Evolutionary conservation across 2,329 filamentous ascomycete species (phyloP), one percentile per base, ranked within the genome.

Genomic region (Fusarium sacchari): DNA sequence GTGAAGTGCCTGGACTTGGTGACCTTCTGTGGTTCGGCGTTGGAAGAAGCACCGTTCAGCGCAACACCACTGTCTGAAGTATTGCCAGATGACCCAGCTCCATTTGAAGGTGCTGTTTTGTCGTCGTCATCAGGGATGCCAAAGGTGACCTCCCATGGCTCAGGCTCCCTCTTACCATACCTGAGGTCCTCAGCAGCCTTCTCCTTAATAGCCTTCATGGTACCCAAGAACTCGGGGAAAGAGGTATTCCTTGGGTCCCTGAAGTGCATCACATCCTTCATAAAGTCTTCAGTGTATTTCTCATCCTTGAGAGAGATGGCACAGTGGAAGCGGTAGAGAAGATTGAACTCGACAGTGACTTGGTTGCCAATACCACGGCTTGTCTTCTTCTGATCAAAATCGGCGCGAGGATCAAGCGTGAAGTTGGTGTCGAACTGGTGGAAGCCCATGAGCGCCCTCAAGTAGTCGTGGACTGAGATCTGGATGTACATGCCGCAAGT

Each of bases 401-500:
- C 61, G 18, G 44, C 55, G 12, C 55, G 56, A 8, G 61, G 55
- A 64, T 53, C 64, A 5, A 91, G 82, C 26, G 86, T 89, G 88
- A 89, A 92, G 44, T 87, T 88, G 49, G 86, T 88, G 77, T 91
- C 24, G 7, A 76, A 80, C 4, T 88, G 83, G 76, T 92, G 91
- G 66, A 92, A 80, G 20, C 81, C 82, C 52, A 83, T 77, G 1
- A 84, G 80, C 3, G 80, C 80, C 5, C 82, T 78, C 12, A 84
- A 75, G 46, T 85, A 85, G 65, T 85, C 84, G 60, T 80, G 77
- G 4, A 84, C 72, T 11, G 81, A 77, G 24, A 84, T 85, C 78
- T 89, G 89, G 69, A 89, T 85, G 73, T 88, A 90, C 32, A 90
- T 82, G 52, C 88, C 88, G 50, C 87, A 88, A 0, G 86, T 88